Base-by-base conservation (phyloP, 371 early-diverging fungal species). In the Conidiobolus incongruus region DNA sequence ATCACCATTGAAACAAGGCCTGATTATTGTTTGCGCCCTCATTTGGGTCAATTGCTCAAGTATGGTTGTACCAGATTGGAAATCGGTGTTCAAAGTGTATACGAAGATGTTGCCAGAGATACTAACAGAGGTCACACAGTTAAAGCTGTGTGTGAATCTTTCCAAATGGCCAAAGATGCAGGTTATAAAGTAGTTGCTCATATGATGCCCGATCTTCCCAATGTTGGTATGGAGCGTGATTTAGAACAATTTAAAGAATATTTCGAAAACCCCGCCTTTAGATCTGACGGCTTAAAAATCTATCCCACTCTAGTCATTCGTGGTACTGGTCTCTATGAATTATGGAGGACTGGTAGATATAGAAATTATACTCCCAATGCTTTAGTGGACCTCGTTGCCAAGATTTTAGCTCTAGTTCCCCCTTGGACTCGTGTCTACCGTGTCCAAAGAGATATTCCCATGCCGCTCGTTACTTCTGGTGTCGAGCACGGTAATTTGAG, bases 121-220 rank as follows among this genome's bases (percentile, higher is more conserved):
- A 99, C 99, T 2, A 99, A 99, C 54, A n/a, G 89, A 45, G 99
- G 99, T 17, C 99, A 99, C 56, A 98, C 99, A 4, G 99, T 99
- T 23, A 75, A 80, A 49, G 91, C 97, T 5, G 99, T 99, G 0
- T 81, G 84, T 48, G 97, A 95, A 54, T 82, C 84, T 2, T 98
- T 99, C 62, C 91, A 90, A 30, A 63, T 99, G 45, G 81, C 88
- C 31, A 99, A 99, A 60, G 99, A 99, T 58, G 85, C 95, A 16
- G 99, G 99, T 4, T 99, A 92, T 70, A 99, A 99, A 62, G 87
- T 99, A 3, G 99, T 99, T 11, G 84, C 98, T 7, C 99, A 99
- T 52, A 98, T 99, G 99, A 99, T 99, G 99, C 99, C 99, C 12
- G 99, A 99, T 67, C 68, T 99, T 38, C 99, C 99, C 0, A 99